Evolutionary conservation across 2,329 filamentous ascomycete species (phyloP).

Genomic region (Claviceps monticola): DNA sequence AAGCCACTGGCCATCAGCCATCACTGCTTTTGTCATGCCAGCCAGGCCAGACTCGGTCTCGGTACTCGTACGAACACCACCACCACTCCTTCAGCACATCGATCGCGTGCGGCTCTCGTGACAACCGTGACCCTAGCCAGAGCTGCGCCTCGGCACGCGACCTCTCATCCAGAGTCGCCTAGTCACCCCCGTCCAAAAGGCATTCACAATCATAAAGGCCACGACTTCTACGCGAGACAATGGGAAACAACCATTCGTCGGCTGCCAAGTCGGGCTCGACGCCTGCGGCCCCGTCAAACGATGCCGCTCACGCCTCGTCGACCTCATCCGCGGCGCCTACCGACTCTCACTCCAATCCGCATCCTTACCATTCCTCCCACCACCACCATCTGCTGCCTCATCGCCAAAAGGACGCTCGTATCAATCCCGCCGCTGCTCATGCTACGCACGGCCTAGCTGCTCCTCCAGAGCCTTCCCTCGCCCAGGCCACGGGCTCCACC

Average conservation of each 20-base stretch:
- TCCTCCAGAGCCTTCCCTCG: conserved; percentile 47
- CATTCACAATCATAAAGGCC: neutral
- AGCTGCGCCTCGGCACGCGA: no score
- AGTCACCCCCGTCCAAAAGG: neutral
- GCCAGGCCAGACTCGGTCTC: no score
- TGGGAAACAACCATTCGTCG: conserved; percentile 26
- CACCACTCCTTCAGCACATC: no score
- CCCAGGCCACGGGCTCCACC: conserved; percentile 45
- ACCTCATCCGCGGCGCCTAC: neutral
- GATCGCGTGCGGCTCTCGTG: no score
- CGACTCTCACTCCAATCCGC: neutral
- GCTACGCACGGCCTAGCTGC: conserved; percentile 41
- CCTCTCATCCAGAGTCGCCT: neutral
- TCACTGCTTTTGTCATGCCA: no score
- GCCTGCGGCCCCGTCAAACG: conserved; percentile 9
- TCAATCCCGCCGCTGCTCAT: conserved; percentile 42
- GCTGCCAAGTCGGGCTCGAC: conserved; percentile 21
- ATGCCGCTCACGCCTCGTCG: conserved; percentile 7
- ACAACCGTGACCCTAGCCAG: no score
- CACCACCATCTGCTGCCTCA: conserved; percentile 12
- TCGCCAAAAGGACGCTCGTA: conserved; percentile 25
- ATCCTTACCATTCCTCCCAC: neutral
- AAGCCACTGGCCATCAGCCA: no score
- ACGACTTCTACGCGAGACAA: conserved; percentile 9
- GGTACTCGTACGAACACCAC: no score